phyloP scores from a whole-genome alignment of 2,329 filamentous ascomycete genomes.

The Fusarium paranaense region DNA sequence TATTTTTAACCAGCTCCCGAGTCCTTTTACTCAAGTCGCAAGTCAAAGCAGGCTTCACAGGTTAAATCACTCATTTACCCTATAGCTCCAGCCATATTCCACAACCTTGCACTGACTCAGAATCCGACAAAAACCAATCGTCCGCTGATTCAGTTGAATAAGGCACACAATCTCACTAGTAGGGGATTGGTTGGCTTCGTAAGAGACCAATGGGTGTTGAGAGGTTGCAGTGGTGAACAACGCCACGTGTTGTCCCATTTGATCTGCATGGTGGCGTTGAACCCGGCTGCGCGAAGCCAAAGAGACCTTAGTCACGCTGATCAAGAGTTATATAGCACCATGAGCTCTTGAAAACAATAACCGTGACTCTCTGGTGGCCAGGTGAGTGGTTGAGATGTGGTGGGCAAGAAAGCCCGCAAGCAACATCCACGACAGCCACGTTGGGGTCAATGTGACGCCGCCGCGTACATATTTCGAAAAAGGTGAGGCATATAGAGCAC shows the following conservation, averaged over 20 bases:
- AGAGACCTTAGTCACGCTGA: background rate
- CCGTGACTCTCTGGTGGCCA: background rate
- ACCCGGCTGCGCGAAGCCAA: background rate
- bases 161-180: too few species aligned
- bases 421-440: background rate
- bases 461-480: background rate
- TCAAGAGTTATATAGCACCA: rapidly evolving
- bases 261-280: background rate
- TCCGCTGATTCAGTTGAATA: background rate
- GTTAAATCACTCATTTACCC: background rate
- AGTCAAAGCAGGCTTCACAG: background rate
- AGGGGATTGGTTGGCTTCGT: background rate
- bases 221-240: background rate
- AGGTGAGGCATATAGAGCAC: background rate
- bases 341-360: background rate
- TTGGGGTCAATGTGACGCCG: background rate
- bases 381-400: background rate
- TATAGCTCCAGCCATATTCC: background rate
- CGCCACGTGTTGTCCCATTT: background rate
- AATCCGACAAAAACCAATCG: background rate
- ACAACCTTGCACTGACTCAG: background rate
- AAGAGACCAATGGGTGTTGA: background rate
- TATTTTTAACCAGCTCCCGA: too few species aligned
- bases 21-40: too few species aligned
- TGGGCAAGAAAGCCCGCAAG: background rate